These are phyloP conservation scores for Cerrena zonata DNA, from an alignment of 1,284 basidiomycete genomes.

Conservation along the genomic window DNA sequence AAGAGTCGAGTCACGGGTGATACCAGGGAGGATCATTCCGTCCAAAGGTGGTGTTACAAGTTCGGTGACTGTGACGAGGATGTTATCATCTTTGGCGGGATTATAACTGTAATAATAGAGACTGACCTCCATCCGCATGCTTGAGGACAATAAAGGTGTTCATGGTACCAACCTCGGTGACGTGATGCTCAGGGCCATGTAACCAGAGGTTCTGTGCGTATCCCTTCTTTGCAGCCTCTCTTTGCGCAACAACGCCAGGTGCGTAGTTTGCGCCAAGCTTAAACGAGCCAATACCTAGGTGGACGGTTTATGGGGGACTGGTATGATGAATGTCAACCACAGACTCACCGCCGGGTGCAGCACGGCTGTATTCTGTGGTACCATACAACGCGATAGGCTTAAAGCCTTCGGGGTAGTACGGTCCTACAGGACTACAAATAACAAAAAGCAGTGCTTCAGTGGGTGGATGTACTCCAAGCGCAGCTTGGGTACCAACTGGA, in stretches of 20 bases:
- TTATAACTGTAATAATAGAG: neutral
- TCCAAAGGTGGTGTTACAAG: constrained; percentile 89
- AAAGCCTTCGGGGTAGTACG: constrained; percentile 93
- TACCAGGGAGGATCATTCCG: constrained; percentile 93
- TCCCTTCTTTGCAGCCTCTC: constrained; percentile 75
- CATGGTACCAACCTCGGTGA: constrained; percentile 93
- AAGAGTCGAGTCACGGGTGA: constrained; percentile 91
- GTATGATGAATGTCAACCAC: neutral
- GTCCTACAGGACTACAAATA: constrained; percentile 89
- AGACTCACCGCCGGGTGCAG: constrained; percentile 78
- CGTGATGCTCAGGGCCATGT: constrained; percentile 77
- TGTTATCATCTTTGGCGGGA: too few relatives aligned
- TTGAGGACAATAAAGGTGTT: constrained; percentile 89
- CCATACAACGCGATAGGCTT: constrained; percentile 92
- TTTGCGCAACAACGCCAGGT: constrained; percentile 84
- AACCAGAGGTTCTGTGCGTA: constrained; percentile 97
- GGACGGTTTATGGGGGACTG: too few relatives aligned
- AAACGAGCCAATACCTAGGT: constrained; percentile 75
- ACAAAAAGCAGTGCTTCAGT: constrained; percentile 90
- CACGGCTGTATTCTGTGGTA: constrained; percentile 86
- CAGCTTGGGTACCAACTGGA: constrained; percentile 84
- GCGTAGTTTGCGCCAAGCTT: constrained; percentile 93
- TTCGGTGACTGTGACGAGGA: constrained; percentile 62
- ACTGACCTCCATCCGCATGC: constrained; percentile 64
- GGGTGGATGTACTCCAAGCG: constrained; percentile 84